Evolutionary conservation across 305 asterid genomes (phyloP), one percentile per base, ranked within the genome.

Genomic region (Rubia occidens): DNA sequence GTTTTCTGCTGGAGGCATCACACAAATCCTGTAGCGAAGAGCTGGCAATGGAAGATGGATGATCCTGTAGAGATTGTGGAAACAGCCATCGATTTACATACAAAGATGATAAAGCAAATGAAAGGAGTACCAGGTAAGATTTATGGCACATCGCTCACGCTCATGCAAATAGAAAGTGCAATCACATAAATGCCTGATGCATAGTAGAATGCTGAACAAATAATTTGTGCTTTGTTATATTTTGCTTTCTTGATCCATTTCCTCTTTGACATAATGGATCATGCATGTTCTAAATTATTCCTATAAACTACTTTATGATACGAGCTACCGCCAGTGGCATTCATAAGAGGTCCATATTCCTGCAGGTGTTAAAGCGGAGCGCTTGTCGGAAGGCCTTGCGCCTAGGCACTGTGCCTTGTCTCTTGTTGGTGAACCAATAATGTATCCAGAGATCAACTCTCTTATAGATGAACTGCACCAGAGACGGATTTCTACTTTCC

Each of bases 1-100:
- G 95, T 94, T 60, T 94, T 94, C 82, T 89, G 98, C 76, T 94
- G 97, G 97, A 88, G 97, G 78, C 96, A 94, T 84, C 98, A 90
- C 81, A 90, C 98, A 37, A 94, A 90, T 76, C 97, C 97, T 2
- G 98, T 89, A 8, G 96, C 88, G 75, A 94, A 88, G 84, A 86
- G 87, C 86, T 94, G 98, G 95, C 83, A 73, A 69, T 94, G 98
- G 98, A 94, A 94, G 85, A 94, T 94, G 98, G 98, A 90, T 65
- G 95, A 87, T 76, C 97, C 98, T 61, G 24, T 88, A 79, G 92
- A 80, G 75, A 94, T 90, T 47, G 95, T 90, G 69, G 79, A 90
- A 69, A 84, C 96, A 47, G 96, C 98, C 72, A 84, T 94, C 11
- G 89, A 90, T 68, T 85, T 87, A 64, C 98, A 94, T 73, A 83